phyloP scores from a whole-genome alignment of 306 rosid genomes.

The Vigna mungo region DNA sequence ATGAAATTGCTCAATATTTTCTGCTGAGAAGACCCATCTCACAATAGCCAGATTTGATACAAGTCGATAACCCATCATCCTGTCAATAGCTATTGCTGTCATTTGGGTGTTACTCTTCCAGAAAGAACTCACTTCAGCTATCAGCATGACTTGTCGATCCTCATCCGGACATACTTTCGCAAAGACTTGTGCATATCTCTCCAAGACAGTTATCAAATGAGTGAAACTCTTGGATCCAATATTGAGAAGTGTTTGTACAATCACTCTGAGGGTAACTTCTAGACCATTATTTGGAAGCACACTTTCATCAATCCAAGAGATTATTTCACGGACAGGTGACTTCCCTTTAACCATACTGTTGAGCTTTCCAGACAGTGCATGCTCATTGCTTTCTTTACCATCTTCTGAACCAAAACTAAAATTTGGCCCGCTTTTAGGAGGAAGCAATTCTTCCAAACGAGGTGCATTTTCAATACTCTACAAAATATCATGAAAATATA shows the following conservation, averaged over 20 bases:
- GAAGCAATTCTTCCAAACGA: conserved; percentile 95
- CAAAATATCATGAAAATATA: conserved; percentile 37
- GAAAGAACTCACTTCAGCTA: conserved; percentile 77
- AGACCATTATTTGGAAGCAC: conserved; percentile 80
- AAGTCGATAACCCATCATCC: conserved; percentile 99
- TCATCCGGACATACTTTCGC: conserved; percentile 81
- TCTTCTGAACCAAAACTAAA: conserved; percentile 69
- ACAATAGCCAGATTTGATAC: conserved; percentile 93
- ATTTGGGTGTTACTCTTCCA: conserved; percentile 96
- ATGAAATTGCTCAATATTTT: conserved; percentile 86
- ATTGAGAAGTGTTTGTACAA: conserved; percentile 85
- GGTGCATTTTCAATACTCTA: conserved; percentile 97
- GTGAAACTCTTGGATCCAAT: conserved; percentile 98
- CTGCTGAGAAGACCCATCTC: conserved; percentile 92
- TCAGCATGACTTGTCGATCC: conserved; percentile 91
- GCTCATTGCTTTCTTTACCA: conserved; percentile 64
- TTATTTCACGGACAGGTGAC: conserved; percentile 80
- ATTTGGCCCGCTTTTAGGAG: conserved; percentile 89
- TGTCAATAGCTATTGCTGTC: conserved; percentile 93
- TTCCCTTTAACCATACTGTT: conserved; percentile 88
- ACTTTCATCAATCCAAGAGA: conserved; percentile 86
- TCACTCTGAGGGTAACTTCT: conserved; percentile 79
- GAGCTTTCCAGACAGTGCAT: conserved; percentile 74
- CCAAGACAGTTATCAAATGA: conserved; percentile 94
- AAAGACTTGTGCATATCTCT: conserved; percentile 92